phyloP scores from a whole-genome alignment of 352 stramenopile genomes.

The Hyaloperonospora arabidopsidis region DNA sequence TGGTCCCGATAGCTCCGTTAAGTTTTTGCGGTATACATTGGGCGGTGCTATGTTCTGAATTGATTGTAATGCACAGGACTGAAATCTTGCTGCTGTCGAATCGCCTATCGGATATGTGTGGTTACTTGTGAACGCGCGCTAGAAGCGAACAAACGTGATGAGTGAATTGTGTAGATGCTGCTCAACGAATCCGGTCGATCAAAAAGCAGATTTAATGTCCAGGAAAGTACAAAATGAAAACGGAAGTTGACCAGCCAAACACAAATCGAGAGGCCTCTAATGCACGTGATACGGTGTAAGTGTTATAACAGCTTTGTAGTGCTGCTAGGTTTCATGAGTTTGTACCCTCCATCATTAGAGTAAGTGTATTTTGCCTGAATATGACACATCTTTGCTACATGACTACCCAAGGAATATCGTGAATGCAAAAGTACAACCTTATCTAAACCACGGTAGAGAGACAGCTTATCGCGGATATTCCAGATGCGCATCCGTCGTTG shows the following conservation, averaged over 20 bases:
- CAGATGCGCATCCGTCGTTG: constrained; percentile 18
- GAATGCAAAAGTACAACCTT: constrained; percentile 98
- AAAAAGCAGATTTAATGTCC: constrained; percentile 96
- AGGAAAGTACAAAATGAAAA: constrained; percentile 88
- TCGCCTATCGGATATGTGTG: constrained; percentile 97
- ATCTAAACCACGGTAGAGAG: constrained; percentile 98
- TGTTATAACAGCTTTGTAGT: constrained; percentile 99
- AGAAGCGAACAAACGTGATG: constrained; percentile 93
- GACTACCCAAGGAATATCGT: constrained; percentile 9
- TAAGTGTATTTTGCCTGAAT: constrained; percentile 20
- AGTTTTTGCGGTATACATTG: constrained; percentile 92
- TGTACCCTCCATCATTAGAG: constrained; percentile 99
- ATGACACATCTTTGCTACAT: not conserved
- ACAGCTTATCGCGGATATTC: constrained; percentile 50
- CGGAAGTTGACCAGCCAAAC: constrained; percentile 48
- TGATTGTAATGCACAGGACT: constrained; percentile 95
- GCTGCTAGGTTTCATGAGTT: constrained; percentile 99
- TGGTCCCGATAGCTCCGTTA: no score
- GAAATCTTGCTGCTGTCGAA: constrained; percentile 97
- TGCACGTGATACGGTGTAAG: constrained; percentile 96
- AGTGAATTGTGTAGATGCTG: constrained; percentile 99
- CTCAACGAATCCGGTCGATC: constrained; percentile 95
- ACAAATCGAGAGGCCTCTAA: constrained; percentile 89
- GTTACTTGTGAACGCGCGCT: constrained; percentile 97
- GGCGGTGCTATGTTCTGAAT: constrained; percentile 94